phyloP scores from a whole-genome alignment of 768 basidiomycete species.

The Saitozyma podzolica region DNA sequence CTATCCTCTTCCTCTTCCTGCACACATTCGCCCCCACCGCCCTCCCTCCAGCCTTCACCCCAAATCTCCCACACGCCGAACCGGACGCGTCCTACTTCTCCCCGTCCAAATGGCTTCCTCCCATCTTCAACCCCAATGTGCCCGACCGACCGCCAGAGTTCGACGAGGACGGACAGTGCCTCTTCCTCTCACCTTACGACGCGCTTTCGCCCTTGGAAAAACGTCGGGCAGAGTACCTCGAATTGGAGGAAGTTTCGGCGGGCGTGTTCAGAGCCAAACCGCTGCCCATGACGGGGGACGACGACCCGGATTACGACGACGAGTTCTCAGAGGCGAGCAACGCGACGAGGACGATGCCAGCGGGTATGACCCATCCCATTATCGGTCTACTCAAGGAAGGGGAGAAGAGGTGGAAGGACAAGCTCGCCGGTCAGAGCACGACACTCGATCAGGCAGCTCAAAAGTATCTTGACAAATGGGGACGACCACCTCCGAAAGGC shows the following conservation, averaged over 20 bases:
- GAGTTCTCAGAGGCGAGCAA: constrained; percentile 22
- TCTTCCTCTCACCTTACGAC: constrained; percentile 49
- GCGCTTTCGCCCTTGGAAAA: constrained; percentile 44
- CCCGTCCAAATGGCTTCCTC: constrained; percentile 49
- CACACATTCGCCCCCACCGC: constrained; percentile 42
- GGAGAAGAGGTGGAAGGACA: constrained; percentile 66
- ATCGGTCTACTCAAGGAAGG: constrained; percentile 79
- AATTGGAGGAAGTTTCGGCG: constrained; percentile 38
- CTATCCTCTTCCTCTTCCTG: constrained; percentile 40
- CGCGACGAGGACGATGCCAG: constrained; percentile 15
- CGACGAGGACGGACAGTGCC: constrained; percentile 50
- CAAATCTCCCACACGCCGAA: constrained; percentile 30
- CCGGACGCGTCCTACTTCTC: constrained; percentile 40
- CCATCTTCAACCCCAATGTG: constrained; percentile 32
- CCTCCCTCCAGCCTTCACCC: constrained; percentile 30
- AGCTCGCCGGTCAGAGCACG: constrained; percentile 73
- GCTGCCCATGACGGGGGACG: neutral
- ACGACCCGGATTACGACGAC: constrained; percentile 33
- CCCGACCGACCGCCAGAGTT: constrained; percentile 41
- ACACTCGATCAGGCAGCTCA: constrained; percentile 73
- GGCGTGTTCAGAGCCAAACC: constrained; percentile 37
- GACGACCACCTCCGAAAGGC: constrained; percentile 76
- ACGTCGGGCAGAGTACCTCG: constrained; percentile 37
- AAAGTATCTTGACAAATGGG: constrained; percentile 79
- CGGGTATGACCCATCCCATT: constrained; percentile 66